phyloP scores from a whole-genome alignment of 768 basidiomycete species.

The Chiua virens region DNA sequence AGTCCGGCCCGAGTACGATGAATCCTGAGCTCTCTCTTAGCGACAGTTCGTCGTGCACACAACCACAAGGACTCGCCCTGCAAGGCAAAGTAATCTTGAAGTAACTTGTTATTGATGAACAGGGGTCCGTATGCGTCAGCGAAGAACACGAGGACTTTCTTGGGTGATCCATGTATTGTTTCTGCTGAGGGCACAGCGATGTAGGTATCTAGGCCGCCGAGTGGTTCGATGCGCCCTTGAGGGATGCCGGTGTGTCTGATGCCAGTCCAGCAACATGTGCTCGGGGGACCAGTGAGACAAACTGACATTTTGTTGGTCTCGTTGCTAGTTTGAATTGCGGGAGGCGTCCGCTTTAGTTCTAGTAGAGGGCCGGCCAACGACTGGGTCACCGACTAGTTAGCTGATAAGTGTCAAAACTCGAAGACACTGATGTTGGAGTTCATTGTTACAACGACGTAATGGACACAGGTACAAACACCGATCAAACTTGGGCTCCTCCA shows the following conservation, averaged over 20 bases:
- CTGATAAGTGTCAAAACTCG: too few species aligned
- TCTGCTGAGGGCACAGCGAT: conserved; percentile 46
- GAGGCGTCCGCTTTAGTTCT: too few species aligned
- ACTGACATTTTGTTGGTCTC: neutral
- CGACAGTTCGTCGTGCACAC: neutral
- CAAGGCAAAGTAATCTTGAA: conserved; percentile 63
- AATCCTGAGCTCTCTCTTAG: conserved; percentile 42
- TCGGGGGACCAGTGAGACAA: conserved; percentile 39
- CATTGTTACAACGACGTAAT: conserved; percentile 2
- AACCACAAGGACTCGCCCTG: conserved; percentile 39
- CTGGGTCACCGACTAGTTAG: too few species aligned
- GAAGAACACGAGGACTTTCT: conserved; percentile 53
- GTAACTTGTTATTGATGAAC: conserved; percentile 52
- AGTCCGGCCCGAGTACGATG: conserved; percentile 57
- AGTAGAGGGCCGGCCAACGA: too few species aligned
- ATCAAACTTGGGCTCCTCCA: too few species aligned
- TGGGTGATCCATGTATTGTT: conserved; percentile 19
- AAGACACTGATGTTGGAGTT: neutral
- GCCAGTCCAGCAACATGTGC: conserved; percentile 50
- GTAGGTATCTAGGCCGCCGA: conserved; percentile 55
- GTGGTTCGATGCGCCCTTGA: conserved; percentile 40
- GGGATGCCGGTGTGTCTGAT: conserved; percentile 51
- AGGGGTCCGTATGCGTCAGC: conserved; percentile 59
- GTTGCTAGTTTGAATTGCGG: too few species aligned
- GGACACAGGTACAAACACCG: neutral